Percentiles rank a stretch among this genome's conserved stretches.
Evolutionary conservation across 257 asterid genomes (phyloP).

Genomic region (Lithospermum erythrorhizon): DNA sequence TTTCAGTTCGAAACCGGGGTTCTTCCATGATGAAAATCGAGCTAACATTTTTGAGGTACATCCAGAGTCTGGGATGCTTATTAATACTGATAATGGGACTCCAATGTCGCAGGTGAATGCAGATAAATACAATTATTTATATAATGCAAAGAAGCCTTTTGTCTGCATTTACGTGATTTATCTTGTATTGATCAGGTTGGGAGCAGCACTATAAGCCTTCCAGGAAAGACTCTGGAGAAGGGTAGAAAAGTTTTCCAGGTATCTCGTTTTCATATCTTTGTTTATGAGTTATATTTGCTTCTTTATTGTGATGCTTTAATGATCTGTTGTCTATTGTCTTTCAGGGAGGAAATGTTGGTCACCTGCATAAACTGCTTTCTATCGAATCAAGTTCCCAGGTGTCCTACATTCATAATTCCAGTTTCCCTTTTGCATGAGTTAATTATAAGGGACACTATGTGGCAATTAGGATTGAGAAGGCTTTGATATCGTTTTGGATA

Average conservation of each 20-base stretch:
- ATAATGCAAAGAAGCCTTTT: not conserved
- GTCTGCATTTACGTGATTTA: slow-evolving; percentile 1
- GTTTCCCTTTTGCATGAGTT: not conserved
- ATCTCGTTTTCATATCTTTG: not conserved
- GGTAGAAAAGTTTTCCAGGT: slow-evolving; percentile 89
- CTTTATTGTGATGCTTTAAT: slow-evolving; percentile 6
- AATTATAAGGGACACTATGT: not conserved
- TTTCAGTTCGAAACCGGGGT: slow-evolving; percentile 84
- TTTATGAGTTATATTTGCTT: slow-evolving; percentile 5
- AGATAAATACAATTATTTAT: slow-evolving; percentile 9
- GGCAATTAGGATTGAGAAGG: not conserved
- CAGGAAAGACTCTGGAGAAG: slow-evolving; percentile 36
- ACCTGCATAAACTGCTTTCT: slow-evolving; percentile 73
- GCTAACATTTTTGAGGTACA: slow-evolving; percentile 88
- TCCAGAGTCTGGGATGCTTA: slow-evolving; percentile 81
- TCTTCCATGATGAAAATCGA: slow-evolving; percentile 91
- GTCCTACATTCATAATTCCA: not conserved
- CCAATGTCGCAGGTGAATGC: slow-evolving; percentile 87
- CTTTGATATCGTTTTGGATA: not conserved
- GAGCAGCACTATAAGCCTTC: slow-evolving; percentile 53
- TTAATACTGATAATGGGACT: slow-evolving; percentile 90
- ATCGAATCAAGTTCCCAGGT: slow-evolving; percentile 98
- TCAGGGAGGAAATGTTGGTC: slow-evolving; percentile 99
- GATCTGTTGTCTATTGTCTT: slow-evolving; percentile 14
- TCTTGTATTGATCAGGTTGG: slow-evolving; percentile 40